Conservation (phyloP, 164 flowering plant species). For the Saururus chinensis region DNA sequence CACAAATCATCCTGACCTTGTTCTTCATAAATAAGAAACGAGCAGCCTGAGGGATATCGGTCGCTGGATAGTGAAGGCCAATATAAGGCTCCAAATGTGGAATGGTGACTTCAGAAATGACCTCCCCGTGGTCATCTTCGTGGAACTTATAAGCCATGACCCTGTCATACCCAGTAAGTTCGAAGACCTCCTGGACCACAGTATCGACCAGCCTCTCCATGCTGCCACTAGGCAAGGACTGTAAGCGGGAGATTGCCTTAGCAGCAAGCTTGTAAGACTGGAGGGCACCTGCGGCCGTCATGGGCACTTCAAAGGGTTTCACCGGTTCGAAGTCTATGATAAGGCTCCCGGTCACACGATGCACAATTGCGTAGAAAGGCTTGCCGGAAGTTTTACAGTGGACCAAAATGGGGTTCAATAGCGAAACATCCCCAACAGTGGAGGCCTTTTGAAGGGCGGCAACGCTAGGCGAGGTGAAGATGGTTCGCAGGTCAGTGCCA, state of each 20-base stretch:
- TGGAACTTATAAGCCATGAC: constrained; percentile 88
- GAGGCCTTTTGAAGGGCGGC: constrained; percentile 69
- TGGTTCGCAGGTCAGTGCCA: constrained; percentile 63
- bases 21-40: constrained; percentile 82
- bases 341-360: constrained; percentile 66
- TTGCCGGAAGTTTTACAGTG: constrained; percentile 87
- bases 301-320: constrained; percentile 75
- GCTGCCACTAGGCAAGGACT: constrained; percentile 74
- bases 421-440: constrained; percentile 62
- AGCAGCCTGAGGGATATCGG: constrained; percentile 88
- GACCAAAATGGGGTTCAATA: constrained; percentile 72
- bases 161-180: constrained; percentile 88
- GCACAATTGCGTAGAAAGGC: constrained; percentile 76
- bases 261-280: constrained; percentile 90
- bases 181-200: constrained; percentile 75
- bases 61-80: constrained; percentile 88
- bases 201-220: constrained; percentile 70
- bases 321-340: constrained; percentile 84
- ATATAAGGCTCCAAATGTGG: constrained; percentile 73
- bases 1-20: constrained; percentile 80
- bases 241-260: constrained; percentile 67
- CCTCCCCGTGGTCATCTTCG: constrained; percentile 91
- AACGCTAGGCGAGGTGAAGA: constrained; percentile 72
- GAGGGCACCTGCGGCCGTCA: constrained; percentile 88
- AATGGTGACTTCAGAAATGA: constrained; percentile 58